Evolutionary conservation across 2,329 filamentous ascomycete genomes (phyloP).

Genomic region (Hypoxylon sp.): DNA sequence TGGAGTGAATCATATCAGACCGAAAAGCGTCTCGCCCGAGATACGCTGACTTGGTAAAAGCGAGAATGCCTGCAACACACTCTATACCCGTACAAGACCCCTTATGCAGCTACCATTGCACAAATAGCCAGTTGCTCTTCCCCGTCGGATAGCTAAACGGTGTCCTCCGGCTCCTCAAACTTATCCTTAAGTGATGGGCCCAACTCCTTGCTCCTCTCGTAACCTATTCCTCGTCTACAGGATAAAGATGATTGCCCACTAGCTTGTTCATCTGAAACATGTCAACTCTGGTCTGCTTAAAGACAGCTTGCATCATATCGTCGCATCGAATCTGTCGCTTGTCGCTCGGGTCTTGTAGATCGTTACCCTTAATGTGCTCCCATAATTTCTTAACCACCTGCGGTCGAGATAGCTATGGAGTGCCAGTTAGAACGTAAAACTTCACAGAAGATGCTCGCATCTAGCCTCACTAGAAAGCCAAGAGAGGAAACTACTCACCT

Average conservation of each 20-base stretch:
- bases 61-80: slow-evolving; percentile 21
- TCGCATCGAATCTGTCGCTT: slow-evolving; percentile 95
- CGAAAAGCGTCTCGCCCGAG: slow-evolving; percentile 8
- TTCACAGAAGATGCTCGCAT: background rate
- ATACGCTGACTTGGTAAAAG: background rate
- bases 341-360: slow-evolving; percentile 90
- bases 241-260: slow-evolving; percentile 88
- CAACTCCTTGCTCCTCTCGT: slow-evolving; percentile 39
- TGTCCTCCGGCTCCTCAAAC: background rate
- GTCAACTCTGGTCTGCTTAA: slow-evolving; percentile 90
- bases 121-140: slow-evolving; percentile 20
- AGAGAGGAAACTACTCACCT: slow-evolving; percentile 59
- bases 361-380: slow-evolving; percentile 90
- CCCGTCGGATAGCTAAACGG: slow-evolving; percentile 8
- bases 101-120: slow-evolving; percentile 4
- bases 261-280: slow-evolving; percentile 99
- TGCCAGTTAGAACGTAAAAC: slow-evolving; percentile 8
- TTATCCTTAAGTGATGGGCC: background rate
- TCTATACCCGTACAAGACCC: slow-evolving; percentile 28
- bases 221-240: slow-evolving; percentile 73
- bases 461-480: background rate
- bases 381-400: slow-evolving; percentile 97
- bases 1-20: slow-evolving; percentile 5
- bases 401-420: slow-evolving; percentile 84
- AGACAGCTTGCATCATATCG: slow-evolving; percentile 89